Evolutionary conservation across 495 filamentous ascomycete genomes (phyloP).

Genomic region (Hypoxylon fragiforme): DNA sequence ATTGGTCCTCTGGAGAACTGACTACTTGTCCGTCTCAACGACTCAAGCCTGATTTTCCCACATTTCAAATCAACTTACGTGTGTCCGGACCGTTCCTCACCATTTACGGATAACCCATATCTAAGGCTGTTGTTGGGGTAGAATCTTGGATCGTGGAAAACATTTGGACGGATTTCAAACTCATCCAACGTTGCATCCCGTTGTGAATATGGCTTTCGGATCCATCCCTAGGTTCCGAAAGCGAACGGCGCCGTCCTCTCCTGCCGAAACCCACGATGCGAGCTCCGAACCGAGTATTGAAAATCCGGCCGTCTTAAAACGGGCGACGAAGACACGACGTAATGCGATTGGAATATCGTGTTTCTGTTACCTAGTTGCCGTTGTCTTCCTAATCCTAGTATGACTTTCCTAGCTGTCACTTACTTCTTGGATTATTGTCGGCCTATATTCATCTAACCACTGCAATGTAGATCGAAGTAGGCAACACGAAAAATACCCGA

Average conservation of each 20-base stretch:
- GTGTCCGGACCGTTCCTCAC: not conserved
- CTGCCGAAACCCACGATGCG: slow-evolving; percentile 25
- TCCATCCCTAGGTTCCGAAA: slow-evolving; percentile 26
- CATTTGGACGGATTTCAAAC: not conserved
- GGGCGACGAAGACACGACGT: slow-evolving; percentile 59
- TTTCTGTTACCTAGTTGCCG: slow-evolving; percentile 69
- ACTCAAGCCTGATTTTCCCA: slow-evolving; percentile 9
- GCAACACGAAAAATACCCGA: slow-evolving; percentile 61
- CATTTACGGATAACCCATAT: slow-evolving; percentile 13
- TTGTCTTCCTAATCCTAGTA: slow-evolving; percentile 76
- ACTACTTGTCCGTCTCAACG: slow-evolving; percentile 3
- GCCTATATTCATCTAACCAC: slow-evolving; percentile 12
- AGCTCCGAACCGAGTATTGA: slow-evolving; percentile 12
- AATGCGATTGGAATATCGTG: slow-evolving; percentile 62
- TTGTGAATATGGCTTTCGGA: slow-evolving; percentile 24
- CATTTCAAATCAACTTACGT: slow-evolving; percentile 1
- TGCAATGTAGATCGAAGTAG: slow-evolving; percentile 61
- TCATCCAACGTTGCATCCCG: too few species aligned
- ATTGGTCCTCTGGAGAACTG: not conserved
- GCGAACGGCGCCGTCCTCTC: slow-evolving; percentile 14
- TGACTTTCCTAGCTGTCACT: slow-evolving; percentile 7
- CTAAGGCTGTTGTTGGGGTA: slow-evolving; percentile 4
- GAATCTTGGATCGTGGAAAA: not conserved
- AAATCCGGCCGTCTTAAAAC: slow-evolving; percentile 42
- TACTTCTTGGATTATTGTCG: too few species aligned